Evolutionary conservation across 805 yeast species (phyloP).

Genomic region (Metschnikowia corniflorae): DNA sequence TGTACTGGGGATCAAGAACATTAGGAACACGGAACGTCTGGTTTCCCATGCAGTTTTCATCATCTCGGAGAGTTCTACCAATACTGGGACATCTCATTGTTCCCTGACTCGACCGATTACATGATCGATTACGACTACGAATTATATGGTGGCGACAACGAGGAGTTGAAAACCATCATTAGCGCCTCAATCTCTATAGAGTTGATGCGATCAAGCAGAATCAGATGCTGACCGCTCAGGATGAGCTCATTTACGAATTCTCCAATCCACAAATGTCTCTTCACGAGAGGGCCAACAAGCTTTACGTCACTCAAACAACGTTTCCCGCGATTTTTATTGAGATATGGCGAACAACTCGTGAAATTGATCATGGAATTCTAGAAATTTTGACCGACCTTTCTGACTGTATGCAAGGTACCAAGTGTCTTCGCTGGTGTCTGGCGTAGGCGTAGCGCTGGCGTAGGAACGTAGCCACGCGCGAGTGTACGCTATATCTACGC

Average conservation of each 20-base stretch:
- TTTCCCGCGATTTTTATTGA: too few relatives aligned
- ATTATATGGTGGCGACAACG: constrained; percentile 31
- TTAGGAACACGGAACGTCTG: not conserved
- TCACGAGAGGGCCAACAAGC: constrained; percentile 33
- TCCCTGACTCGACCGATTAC: constrained; percentile 26
- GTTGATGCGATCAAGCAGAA: constrained; percentile 20
- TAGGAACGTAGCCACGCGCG: too few relatives aligned
- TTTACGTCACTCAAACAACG: too few relatives aligned
- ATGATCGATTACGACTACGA: constrained; percentile 33
- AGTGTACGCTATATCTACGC: too few relatives aligned
- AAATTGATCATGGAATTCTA: too few relatives aligned
- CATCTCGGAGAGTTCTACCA: constrained; percentile 39
- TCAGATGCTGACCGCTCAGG: constrained; percentile 31
- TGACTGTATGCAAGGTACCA: too few relatives aligned
- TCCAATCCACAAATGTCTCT: constrained; percentile 36
- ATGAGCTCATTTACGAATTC: constrained; percentile 36
- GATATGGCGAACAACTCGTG: too few relatives aligned
- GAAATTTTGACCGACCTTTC: not conserved
- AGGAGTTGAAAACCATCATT: constrained; percentile 25
- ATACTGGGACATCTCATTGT: constrained; percentile 36
- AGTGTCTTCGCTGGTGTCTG: too few relatives aligned
- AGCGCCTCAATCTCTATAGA: constrained; percentile 24
- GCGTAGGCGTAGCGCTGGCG: too few relatives aligned
- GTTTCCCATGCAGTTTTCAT: too few relatives aligned
- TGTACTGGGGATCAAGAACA: too few relatives aligned